Percentiles rank a stretch among this genome's conserved stretches.
Conservation (phyloP, 2,329 filamentous ascomycete species). For the Stagonosporopsis chrysanthemi region DNA sequence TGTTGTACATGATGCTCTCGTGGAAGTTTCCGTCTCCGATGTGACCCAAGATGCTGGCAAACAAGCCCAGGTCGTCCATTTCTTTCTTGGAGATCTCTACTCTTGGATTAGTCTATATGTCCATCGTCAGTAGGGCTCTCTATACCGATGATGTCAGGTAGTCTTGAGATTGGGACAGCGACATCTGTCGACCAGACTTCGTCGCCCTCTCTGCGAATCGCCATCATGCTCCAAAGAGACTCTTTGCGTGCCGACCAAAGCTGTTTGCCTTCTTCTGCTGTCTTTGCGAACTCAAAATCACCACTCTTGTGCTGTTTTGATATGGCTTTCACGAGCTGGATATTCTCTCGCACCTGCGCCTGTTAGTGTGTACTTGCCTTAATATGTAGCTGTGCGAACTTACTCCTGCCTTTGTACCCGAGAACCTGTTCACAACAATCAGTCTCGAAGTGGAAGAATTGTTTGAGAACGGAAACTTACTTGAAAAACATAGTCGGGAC, state of each 20-base stretch:
- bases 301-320: slow-evolving; percentile 66
- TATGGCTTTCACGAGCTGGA: slow-evolving; percentile 72
- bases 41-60: slow-evolving; percentile 87
- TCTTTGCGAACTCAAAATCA: slow-evolving; percentile 64
- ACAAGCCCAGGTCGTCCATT: slow-evolving; percentile 83
- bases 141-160: slow-evolving; percentile 69
- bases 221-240: slow-evolving; percentile 67
- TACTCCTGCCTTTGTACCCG: slow-evolving; percentile 74
- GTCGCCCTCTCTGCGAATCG: slow-evolving; percentile 61
- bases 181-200: slow-evolving; percentile 70
- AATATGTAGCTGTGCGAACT: slow-evolving; percentile 22
- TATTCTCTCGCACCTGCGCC: slow-evolving; percentile 73
- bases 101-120: slow-evolving; percentile 17
- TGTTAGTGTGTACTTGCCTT: slow-evolving; percentile 37
- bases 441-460: slow-evolving; percentile 20
- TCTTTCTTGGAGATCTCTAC: slow-evolving; percentile 86
- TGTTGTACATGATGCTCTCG: slow-evolving; percentile 88
- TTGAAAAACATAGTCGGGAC: slow-evolving; percentile 83
- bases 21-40: slow-evolving; percentile 97
- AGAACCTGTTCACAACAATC: slow-evolving; percentile 59
- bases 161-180: slow-evolving; percentile 65
- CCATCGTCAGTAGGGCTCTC: slow-evolving; percentile 2
- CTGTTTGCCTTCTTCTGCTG: slow-evolving; percentile 61
- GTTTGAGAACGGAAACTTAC: slow-evolving; percentile 48
- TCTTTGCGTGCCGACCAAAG: slow-evolving; percentile 69